Evolutionary conservation across 345 rosid species (phyloP).

Genomic region (Eucalyptus decipiens): DNA sequence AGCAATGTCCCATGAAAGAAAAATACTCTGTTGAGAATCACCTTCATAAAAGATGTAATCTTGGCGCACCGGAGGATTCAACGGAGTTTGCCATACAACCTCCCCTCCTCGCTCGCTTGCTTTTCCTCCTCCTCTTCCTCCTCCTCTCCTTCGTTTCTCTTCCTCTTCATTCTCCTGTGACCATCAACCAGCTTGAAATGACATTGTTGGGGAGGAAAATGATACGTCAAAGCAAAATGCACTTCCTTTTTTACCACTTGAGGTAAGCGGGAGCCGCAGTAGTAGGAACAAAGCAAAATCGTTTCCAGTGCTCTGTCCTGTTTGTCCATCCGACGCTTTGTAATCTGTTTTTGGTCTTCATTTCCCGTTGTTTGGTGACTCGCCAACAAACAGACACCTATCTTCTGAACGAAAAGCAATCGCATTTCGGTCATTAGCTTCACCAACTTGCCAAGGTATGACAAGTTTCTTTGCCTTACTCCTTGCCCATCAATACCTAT

Average conservation of each 20-base stretch:
- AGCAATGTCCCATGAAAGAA: not conserved
- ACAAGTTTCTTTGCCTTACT: not conserved
- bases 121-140: not conserved
- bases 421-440: not conserved
- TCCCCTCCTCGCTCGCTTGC: slow-evolving; percentile 20
- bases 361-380: not conserved
- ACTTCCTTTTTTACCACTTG: not conserved
- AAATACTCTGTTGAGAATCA: not conserved
- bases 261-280: not conserved
- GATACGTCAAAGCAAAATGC: not conserved
- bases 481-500: not conserved
- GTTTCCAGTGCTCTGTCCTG: not conserved
- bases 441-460: not conserved
- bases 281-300: not conserved
- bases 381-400: slow-evolving; percentile 13
- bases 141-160: slow-evolving; percentile 5
- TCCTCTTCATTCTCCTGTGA: not conserved
- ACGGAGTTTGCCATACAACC: slow-evolving; percentile 58
- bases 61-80: slow-evolving; percentile 45
- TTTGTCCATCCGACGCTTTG: not conserved
- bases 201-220: not conserved
- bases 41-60: slow-evolving; percentile 67
- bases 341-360: not conserved
- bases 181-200: not conserved
- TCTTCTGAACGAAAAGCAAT: not conserved